These are phyloP conservation scores for Boletus rubescentipes DNA, from an alignment of 768 basidiomycete genomes.

Conservation along the genomic window DNA sequence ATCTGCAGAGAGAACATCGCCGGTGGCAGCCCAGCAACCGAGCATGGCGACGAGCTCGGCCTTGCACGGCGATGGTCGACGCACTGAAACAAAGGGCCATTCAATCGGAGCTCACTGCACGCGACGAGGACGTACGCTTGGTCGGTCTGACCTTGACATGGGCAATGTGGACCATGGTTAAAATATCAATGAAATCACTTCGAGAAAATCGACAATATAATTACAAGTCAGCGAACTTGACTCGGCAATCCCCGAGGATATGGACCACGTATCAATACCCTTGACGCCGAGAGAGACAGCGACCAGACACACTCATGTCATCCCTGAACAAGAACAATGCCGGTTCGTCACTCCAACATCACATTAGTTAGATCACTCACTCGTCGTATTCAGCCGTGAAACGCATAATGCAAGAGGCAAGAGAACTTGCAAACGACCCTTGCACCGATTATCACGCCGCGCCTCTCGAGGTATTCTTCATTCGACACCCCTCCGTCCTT, in stretches of 20 bases:
- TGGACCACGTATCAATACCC: slow-evolving; percentile 18
- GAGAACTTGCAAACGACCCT: slow-evolving; percentile 82
- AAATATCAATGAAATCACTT: not conserved
- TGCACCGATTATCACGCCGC: slow-evolving; percentile 84
- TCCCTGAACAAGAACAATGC: slow-evolving; percentile 89
- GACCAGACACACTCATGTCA: slow-evolving; percentile 20
- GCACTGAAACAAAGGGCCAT: slow-evolving; percentile 2
- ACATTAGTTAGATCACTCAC: not conserved
- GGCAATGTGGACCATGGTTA: slow-evolving; percentile 66
- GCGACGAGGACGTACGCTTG: slow-evolving; percentile 47
- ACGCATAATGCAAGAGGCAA: slow-evolving; percentile 95
- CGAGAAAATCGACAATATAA: not conserved
- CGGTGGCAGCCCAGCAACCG: slow-evolving; percentile 79
- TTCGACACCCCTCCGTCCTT: not conserved
- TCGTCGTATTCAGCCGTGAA: slow-evolving; percentile 68
- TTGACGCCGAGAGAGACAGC: too few species aligned
- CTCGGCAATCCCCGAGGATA: slow-evolving; percentile 15
- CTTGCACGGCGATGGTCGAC: slow-evolving; percentile 18
- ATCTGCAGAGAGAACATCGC: slow-evolving; percentile 54
- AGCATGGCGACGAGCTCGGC: slow-evolving; percentile 75
- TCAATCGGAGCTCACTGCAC: too few species aligned
- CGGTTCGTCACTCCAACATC: slow-evolving; percentile 44
- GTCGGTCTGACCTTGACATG: slow-evolving; percentile 78
- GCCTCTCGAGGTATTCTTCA: slow-evolving; percentile 63
- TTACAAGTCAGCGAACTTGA: slow-evolving; percentile 8